Conservation (phyloP, 2,329 filamentous ascomycete genomes). For the Tolypocladium sp. region DNA sequence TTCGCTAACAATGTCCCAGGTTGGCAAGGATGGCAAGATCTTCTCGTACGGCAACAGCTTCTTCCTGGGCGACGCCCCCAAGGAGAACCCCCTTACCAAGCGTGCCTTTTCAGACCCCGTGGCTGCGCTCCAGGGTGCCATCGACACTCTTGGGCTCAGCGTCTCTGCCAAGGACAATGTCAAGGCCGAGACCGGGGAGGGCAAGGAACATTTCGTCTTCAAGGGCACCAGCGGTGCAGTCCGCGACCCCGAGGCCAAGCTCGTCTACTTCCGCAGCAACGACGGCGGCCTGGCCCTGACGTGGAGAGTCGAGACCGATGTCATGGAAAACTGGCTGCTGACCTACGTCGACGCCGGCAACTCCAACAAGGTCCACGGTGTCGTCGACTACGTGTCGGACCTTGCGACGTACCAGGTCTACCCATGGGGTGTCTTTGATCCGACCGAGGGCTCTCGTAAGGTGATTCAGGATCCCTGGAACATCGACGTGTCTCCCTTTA, state of each 20-base stretch:
- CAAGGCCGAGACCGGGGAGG: slow-evolving; percentile 15
- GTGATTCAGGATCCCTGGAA: slow-evolving; percentile 41
- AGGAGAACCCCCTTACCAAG: slow-evolving; percentile 24
- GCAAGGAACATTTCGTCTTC: slow-evolving; percentile 26
- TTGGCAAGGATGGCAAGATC: slow-evolving; percentile 41
- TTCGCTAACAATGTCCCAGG: slow-evolving; percentile 18
- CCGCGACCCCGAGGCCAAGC: slow-evolving; percentile 42
- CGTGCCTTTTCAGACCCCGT: slow-evolving; percentile 32
- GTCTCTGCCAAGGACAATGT: slow-evolving; percentile 14
- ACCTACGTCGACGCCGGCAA: slow-evolving; percentile 45
- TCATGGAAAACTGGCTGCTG: slow-evolving; percentile 48
- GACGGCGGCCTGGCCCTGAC: slow-evolving; percentile 38
- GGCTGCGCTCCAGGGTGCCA: slow-evolving; percentile 31
- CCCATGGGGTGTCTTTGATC: slow-evolving; percentile 44
- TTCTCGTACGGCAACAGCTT: slow-evolving; percentile 48
- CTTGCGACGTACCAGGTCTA: slow-evolving; percentile 45
- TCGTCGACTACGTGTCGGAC: slow-evolving; percentile 48
- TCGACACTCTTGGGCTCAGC: slow-evolving; percentile 21
- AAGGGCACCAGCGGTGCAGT: slow-evolving; percentile 37
- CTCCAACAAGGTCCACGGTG: slow-evolving; percentile 37
- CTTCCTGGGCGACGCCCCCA: slow-evolving; percentile 30
- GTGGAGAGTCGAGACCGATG: slow-evolving; percentile 50
- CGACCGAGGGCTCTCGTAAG: slow-evolving; percentile 35
- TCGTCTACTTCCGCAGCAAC: slow-evolving; percentile 43
- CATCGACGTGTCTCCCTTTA: slow-evolving; percentile 33